Percentiles rank a stretch among this genome's conserved stretches.
These are phyloP conservation scores for Ceratorhiza oryzae-sativae DNA, from an alignment of 1,284 basidiomycete genomes.

Conservation along the genomic window DNA sequence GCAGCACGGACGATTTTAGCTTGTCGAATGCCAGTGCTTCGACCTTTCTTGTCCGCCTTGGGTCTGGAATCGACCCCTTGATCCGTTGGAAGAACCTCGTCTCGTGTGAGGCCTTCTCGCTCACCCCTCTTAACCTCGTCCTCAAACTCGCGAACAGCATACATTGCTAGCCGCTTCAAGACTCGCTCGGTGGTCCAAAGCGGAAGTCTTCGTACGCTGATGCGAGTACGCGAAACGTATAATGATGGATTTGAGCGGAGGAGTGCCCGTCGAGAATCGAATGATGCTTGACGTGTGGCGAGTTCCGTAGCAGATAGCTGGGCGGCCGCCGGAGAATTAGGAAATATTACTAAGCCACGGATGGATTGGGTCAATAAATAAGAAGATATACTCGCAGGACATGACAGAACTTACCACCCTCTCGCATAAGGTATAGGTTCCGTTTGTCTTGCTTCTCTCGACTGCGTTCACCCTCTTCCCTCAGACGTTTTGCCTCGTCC, in stretches of 20 bases:
- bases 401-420: slow-evolving; percentile 74
- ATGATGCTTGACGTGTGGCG: slow-evolving; percentile 82
- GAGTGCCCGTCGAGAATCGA: slow-evolving; percentile 79
- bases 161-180: slow-evolving; percentile 85
- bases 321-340: slow-evolving; percentile 80
- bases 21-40: slow-evolving; percentile 72
- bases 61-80: slow-evolving; percentile 49
- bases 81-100: slow-evolving; percentile 68
- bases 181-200: slow-evolving; percentile 88
- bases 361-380: background rate
- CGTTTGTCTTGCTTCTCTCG: slow-evolving; percentile 94
- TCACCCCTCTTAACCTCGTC: slow-evolving; percentile 73
- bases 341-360: slow-evolving; percentile 75
- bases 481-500: slow-evolving; percentile 84
- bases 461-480: slow-evolving; percentile 83
- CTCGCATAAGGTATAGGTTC: slow-evolving; percentile 93
- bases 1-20: slow-evolving; percentile 83
- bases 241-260: slow-evolving; percentile 91
- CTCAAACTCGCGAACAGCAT: slow-evolving; percentile 82
- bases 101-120: slow-evolving; percentile 68
- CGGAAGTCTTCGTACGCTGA: slow-evolving; percentile 92
- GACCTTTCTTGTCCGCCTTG: slow-evolving; percentile 51
- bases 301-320: slow-evolving; percentile 74
- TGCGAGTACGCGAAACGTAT: slow-evolving; percentile 92
- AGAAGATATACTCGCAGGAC: too few relatives aligned